A percentile compares a stretch with the other conserved stretches of the same genome.
phyloP scores from a whole-genome alignment of 805 yeast genomes.

The Wickerhamiella siamensis region DNA sequence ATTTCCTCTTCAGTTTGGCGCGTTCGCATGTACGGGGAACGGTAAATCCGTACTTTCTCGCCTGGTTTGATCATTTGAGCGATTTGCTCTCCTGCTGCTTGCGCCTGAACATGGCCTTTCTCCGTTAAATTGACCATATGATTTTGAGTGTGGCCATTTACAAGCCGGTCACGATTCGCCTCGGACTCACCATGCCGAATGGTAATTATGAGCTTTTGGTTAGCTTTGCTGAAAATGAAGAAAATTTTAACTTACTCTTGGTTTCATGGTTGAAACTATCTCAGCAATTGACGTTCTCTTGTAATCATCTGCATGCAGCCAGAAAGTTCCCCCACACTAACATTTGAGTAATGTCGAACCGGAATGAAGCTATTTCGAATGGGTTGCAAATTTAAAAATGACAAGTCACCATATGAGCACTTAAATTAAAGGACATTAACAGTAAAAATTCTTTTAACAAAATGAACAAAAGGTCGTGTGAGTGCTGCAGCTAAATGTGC shows the following conservation, averaged over 20 bases:
- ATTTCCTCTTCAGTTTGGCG: conserved; percentile 70
- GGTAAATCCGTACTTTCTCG: conserved; percentile 57
- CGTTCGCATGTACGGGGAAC: conserved; percentile 77
- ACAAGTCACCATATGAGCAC: too few relatives aligned
- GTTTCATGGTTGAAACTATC: conserved; percentile 6
- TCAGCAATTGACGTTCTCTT: background rate
- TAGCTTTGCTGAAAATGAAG: background rate
- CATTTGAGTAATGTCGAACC: too few relatives aligned
- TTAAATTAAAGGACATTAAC: too few relatives aligned
- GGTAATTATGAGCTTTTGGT: conserved; percentile 47
- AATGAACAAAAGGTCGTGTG: too few relatives aligned
- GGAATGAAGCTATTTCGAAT: too few relatives aligned
- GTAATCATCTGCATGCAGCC: too few relatives aligned
- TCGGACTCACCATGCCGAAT: conserved; percentile 90
- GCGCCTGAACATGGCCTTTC: conserved; percentile 41
- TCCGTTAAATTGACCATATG: conserved; percentile 64
- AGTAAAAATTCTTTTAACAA: too few relatives aligned
- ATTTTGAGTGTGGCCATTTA: conserved; percentile 65
- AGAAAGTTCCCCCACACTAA: too few relatives aligned
- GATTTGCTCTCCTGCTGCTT: conserved; percentile 24
- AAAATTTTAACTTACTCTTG: conserved; percentile 8
- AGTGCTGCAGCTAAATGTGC: too few relatives aligned
- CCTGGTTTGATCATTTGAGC: conserved; percentile 30
- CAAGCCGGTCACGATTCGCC: conserved; percentile 73
- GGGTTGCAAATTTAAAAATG: too few relatives aligned